Conservation (phyloP, 108 stramenopile genomes). For the Cyclostephanos invisitatus region DNA sequence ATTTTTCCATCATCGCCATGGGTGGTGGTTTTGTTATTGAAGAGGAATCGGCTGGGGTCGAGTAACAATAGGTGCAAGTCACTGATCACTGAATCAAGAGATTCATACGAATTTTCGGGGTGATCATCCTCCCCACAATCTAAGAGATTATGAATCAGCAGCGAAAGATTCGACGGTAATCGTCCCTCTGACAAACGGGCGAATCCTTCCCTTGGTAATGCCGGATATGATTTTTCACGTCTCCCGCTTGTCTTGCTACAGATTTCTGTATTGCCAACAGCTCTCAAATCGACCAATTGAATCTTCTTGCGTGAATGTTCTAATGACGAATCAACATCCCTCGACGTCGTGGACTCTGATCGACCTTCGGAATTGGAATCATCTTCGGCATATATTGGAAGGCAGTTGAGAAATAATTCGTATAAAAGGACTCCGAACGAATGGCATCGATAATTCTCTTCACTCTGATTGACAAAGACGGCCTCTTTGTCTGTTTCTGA, state of each 20-base stretch:
- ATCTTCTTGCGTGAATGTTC: conserved; percentile 3
- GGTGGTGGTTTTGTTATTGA: not conserved
- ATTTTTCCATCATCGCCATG: not conserved
- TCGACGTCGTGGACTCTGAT: not conserved
- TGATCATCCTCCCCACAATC: conserved; percentile 13
- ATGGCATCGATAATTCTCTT: conserved; percentile 54
- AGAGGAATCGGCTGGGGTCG: conserved; percentile 30
- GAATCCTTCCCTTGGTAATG: not conserved
- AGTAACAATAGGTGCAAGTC: conserved; percentile 34
- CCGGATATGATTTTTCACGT: not conserved
- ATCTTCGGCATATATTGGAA: too few relatives aligned
- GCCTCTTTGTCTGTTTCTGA: conserved; percentile 57
- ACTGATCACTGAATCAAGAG: conserved; percentile 13
- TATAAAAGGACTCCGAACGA: too few relatives aligned
- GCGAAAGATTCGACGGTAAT: conserved; percentile 1
- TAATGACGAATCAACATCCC: not conserved
- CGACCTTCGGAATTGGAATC: too few relatives aligned
- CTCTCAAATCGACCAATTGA: not conserved
- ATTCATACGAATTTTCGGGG: conserved; percentile 20
- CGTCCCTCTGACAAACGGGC: conserved; percentile 1
- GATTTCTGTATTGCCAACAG: too few relatives aligned
- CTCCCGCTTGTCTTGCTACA: not conserved
- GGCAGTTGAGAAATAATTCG: too few relatives aligned
- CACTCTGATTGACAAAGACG: conserved; percentile 91
- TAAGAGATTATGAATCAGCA: conserved; percentile 25